Percentiles rank a stretch among this genome's conserved stretches.
Conservation (phyloP, 257 asterid species). For the Jacaranda mimosifolia region DNA sequence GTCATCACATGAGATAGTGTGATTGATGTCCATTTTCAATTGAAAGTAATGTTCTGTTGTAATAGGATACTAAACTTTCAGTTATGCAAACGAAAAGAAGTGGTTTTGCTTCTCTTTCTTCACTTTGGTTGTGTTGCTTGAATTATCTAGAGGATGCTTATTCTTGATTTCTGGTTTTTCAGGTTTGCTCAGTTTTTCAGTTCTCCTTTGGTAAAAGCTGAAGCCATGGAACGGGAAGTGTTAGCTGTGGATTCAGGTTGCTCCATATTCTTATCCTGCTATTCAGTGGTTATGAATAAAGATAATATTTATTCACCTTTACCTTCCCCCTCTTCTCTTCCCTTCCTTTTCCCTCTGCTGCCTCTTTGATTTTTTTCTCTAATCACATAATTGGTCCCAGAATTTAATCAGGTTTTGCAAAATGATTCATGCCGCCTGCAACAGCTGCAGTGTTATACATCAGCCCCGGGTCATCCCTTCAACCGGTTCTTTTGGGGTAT, state of each 20-base stretch:
- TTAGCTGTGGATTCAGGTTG: constrained; percentile 96
- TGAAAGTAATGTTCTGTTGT: background rate
- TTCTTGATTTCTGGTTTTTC: constrained; percentile 42
- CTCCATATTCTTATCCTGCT: constrained; percentile 31
- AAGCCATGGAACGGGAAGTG: constrained; percentile 98
- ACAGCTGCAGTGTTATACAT: constrained; percentile 89
- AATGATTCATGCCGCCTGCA: constrained; percentile 87
- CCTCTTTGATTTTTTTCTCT: constrained; percentile 26
- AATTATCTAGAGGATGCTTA: constrained; percentile 27
- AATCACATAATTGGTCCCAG: constrained; percentile 56
- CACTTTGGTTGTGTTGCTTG: constrained; percentile 21
- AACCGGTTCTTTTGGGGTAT: constrained; percentile 92
- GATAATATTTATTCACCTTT: background rate
- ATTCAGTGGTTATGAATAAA: constrained; percentile 8
- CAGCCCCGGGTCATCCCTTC: constrained; percentile 81
- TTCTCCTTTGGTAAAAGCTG: constrained; percentile 91
- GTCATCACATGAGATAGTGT: constrained; percentile 15
- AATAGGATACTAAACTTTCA: background rate
- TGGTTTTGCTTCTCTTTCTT: background rate
- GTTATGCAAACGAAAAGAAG: constrained; percentile 13
- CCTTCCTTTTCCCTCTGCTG: constrained; percentile 4
- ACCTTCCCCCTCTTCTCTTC: background rate
- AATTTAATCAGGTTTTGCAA: constrained; percentile 89
- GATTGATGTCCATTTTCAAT: background rate
- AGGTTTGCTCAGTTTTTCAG: constrained; percentile 95